These are phyloP conservation scores for Epichloe brachyelytri DNA, from an alignment of 2,329 filamentous ascomycete species.

Conservation along the genomic window DNA sequence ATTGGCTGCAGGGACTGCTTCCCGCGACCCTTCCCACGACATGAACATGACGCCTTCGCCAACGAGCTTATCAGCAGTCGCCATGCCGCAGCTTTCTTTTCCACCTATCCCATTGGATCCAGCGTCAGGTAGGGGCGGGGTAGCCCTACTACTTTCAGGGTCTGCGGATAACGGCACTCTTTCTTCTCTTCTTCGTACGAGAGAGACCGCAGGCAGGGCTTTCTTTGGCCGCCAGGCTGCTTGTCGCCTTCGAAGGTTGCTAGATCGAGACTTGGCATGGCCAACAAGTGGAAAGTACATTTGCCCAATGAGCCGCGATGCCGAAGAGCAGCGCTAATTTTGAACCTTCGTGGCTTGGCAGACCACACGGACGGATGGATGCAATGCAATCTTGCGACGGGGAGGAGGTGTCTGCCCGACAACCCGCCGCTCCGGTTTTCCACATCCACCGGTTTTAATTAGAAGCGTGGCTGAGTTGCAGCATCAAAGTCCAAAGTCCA, in stretches of 20 bases:
- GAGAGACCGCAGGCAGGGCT: neutral
- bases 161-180: neutral
- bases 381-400: too few species aligned
- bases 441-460: too few species aligned
- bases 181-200: neutral
- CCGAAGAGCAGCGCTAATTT: constrained; percentile 2
- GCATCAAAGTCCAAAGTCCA: too few species aligned
- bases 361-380: too few species aligned
- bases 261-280: constrained; percentile 2
- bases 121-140: neutral
- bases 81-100: too few species aligned
- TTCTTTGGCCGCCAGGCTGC: neutral
- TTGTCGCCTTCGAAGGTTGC: neutral
- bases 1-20: neutral
- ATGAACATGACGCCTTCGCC: neutral
- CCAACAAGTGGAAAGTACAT: neutral
- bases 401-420: too few species aligned
- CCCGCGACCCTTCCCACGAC: neutral
- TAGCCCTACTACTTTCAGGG: neutral
- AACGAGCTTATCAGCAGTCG: too few species aligned
- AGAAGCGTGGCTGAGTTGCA: too few species aligned
- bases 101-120: neutral
- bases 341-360: too few species aligned
- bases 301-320: constrained; percentile 2
- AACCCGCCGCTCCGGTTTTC: too few species aligned